Conservation (phyloP, 371 early-diverging fungal genomes). For the Choanephora cucurbitarum region DNA sequence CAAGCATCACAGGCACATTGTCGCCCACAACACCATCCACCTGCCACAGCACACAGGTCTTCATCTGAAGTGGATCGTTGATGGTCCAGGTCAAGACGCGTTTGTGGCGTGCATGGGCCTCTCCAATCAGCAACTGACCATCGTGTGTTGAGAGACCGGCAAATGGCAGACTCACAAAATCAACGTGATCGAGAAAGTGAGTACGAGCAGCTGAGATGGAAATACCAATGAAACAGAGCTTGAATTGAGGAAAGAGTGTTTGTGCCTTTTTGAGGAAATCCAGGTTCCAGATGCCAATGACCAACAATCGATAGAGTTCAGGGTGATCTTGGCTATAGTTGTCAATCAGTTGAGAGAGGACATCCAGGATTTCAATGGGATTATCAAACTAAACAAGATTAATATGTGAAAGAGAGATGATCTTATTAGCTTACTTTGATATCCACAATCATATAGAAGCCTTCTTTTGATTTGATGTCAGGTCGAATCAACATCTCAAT, state of each 20-base stretch:
- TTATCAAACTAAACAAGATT: conserved; percentile 62
- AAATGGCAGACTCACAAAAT: conserved; percentile 57
- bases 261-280: conserved; percentile 56
- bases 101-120: conserved; percentile 53
- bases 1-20: conserved; percentile 40
- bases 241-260: conserved; percentile 45
- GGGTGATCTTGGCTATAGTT: conserved; percentile 24
- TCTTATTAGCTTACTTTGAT: conserved; percentile 60
- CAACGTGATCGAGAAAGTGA: conserved; percentile 53
- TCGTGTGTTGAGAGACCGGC: conserved; percentile 46
- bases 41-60: conserved; percentile 49
- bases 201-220: conserved; percentile 52
- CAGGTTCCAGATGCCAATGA: conserved; percentile 68
- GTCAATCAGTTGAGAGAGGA: conserved; percentile 32
- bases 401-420: too few species aligned
- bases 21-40: conserved; percentile 62
- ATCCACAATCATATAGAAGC: conserved; percentile 60
- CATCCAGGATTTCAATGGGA: conserved; percentile 47
- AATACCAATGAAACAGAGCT: conserved; percentile 58
- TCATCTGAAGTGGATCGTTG: conserved; percentile 53
- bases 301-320: conserved; percentile 43
- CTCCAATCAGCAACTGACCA: conserved; percentile 54
- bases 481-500: conserved; percentile 51
- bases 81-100: conserved; percentile 63
- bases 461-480: conserved; percentile 43